These are phyloP conservation scores for Sugiyamaella castrensis DNA, from an alignment of 1,139 yeast genomes.

Conservation along the genomic window DNA sequence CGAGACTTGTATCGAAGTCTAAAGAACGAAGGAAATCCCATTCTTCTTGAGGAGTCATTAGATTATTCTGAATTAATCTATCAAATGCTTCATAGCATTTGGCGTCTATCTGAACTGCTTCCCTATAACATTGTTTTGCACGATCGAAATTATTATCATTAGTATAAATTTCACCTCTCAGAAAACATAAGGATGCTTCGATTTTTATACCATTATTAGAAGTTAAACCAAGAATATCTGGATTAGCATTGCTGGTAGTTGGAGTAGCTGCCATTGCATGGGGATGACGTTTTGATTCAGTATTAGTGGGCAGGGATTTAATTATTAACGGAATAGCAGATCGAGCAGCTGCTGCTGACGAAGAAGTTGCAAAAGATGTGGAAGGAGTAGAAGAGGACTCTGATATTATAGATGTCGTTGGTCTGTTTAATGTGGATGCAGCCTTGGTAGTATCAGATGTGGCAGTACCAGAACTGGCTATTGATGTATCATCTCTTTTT, in stretches of 20 bases:
- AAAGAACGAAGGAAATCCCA: constrained; percentile 72
- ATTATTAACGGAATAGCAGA: constrained; percentile 7
- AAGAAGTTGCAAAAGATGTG: constrained; percentile 6
- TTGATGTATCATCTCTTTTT: background rate
- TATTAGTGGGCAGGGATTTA: background rate
- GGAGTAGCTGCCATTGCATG: background rate
- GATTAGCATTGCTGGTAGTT: background rate
- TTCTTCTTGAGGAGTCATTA: constrained; percentile 78
- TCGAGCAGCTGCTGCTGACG: constrained; percentile 10
- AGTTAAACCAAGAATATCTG: background rate
- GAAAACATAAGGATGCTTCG: constrained; percentile 82
- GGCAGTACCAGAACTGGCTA: background rate
- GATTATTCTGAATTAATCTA: constrained; percentile 67
- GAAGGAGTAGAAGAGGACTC: background rate
- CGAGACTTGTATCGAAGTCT: constrained; percentile 55
- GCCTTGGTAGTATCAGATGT: background rate
- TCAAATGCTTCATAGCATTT: constrained; percentile 93
- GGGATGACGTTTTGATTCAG: background rate
- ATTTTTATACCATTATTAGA: constrained; percentile 30
- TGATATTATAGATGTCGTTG: no score
- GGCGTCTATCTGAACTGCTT: constrained; percentile 83
- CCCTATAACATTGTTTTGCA: constrained; percentile 86
- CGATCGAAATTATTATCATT: constrained; percentile 79
- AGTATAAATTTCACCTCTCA: constrained; percentile 81
- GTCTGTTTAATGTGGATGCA: no score